Evolutionary conservation across 2,329 filamentous ascomycete genomes (phyloP).

Genomic region (Fusarium heterosporum): DNA sequence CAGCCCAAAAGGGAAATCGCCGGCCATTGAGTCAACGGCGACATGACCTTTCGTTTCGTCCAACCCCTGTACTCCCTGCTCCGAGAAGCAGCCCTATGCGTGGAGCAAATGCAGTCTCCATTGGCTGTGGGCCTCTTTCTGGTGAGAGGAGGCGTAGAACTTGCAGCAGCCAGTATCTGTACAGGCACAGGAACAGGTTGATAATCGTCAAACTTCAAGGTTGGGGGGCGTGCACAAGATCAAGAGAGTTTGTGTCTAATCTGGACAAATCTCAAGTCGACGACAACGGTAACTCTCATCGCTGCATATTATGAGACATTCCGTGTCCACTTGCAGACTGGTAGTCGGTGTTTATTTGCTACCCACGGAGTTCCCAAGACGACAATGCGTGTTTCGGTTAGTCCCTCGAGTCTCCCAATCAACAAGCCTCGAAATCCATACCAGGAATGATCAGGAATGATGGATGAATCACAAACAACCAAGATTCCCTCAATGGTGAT

Average conservation of each 20-base stretch:
- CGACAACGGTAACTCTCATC: conserved; percentile 8
- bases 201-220: conserved; percentile 13
- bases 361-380: conserved; percentile 2
- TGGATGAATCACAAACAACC: conserved; percentile 4
- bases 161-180: conserved; percentile 13
- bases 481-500: neutral
- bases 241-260: conserved; percentile 15
- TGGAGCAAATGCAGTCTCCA: conserved; percentile 42
- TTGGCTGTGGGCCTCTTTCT: conserved; percentile 35
- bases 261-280: neutral
- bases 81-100: conserved; percentile 46
- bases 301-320: conserved; percentile 9
- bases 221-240: neutral
- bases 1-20: conserved; percentile 40
- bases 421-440: neutral
- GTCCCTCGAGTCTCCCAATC: conserved; percentile 6
- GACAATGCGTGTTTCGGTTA: conserved; percentile 1
- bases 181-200: conserved; percentile 23
- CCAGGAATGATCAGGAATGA: neutral
- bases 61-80: conserved; percentile 37
- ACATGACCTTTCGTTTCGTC: conserved; percentile 31
- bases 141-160: conserved; percentile 15
- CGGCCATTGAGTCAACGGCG: conserved; percentile 46
- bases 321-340: conserved; percentile 8
- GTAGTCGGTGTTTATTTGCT: conserved; percentile 17